phyloP scores from a whole-genome alignment of 768 basidiomycete species.

The Amanita inopinata region DNA sequence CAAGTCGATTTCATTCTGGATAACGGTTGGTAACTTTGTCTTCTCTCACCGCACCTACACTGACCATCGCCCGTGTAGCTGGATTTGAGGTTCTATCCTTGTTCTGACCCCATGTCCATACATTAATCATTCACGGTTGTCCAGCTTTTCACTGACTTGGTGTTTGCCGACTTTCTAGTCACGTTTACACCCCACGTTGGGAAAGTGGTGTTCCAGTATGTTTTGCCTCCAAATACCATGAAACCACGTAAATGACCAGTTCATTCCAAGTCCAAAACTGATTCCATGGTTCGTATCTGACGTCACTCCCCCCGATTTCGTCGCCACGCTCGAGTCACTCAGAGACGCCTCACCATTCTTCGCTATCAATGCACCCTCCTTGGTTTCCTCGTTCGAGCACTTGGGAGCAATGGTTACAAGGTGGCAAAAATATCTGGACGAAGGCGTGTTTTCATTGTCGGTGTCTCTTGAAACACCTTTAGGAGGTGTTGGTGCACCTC shows the following conservation, averaged over 20 bases:
- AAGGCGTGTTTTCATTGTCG: constrained; percentile 64
- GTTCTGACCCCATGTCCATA: not conserved
- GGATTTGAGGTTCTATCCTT: constrained; percentile 69
- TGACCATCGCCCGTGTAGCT: constrained; percentile 33
- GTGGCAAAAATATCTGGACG: constrained; percentile 63
- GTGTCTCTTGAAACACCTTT: constrained; percentile 51
- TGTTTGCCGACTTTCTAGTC: constrained; percentile 89
- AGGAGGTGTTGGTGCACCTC: constrained; percentile 27
- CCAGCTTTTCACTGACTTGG: constrained; percentile 86
- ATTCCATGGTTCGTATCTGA: constrained; percentile 98
- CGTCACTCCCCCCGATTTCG: constrained; percentile 83
- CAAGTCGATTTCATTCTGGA: constrained; percentile 85
- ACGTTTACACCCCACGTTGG: constrained; percentile 79
- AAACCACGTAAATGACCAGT: constrained; percentile 1
- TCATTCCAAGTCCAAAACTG: constrained; percentile 63
- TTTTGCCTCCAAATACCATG: constrained; percentile 11
- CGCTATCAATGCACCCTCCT: constrained; percentile 18
- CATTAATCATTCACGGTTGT: not conserved
- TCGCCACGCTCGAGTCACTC: constrained; percentile 42
- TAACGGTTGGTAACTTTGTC: constrained; percentile 48
- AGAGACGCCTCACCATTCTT: constrained; percentile 56
- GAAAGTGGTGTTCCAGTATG: constrained; percentile 85
- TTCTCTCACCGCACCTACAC: not conserved
- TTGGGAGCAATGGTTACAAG: constrained; percentile 54
- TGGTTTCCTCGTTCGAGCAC: constrained; percentile 20